Conservation (phyloP, 192 early-diverging fungal species). For the Backusella liffmaniae region DNA sequence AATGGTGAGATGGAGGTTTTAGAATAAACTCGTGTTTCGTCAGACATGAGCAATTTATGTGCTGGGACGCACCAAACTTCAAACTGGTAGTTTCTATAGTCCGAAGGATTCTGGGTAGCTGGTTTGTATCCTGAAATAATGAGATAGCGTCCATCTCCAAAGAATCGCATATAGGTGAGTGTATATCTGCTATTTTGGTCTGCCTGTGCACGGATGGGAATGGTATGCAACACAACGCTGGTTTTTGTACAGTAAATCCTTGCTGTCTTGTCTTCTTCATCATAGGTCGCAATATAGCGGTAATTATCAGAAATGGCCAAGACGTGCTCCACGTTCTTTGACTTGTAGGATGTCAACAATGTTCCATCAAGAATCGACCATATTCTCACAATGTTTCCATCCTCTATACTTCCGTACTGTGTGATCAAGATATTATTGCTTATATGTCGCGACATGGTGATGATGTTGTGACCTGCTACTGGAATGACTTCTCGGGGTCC, state of each 20-base stretch:
- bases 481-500: not conserved
- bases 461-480: not conserved
- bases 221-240: not conserved
- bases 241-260: not conserved
- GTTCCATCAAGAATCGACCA: conserved; percentile 10
- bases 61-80: not conserved
- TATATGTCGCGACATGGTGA: not conserved
- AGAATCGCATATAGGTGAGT: not conserved
- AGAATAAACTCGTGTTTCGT: not conserved
- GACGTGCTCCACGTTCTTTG: not conserved
- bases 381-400: not conserved
- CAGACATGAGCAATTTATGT: not conserved
- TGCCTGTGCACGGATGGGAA: not conserved
- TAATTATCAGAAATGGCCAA: conserved; percentile 7
- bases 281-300: not conserved
- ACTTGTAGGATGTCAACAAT: not conserved
- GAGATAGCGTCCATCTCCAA: not conserved
- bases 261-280: not conserved
- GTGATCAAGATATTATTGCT: not conserved
- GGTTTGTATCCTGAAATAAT: not conserved
- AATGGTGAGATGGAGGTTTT: not conserved
- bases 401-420: not conserved
- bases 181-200: not conserved
- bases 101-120: not conserved
- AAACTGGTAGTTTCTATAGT: not conserved